Conservation (phyloP, 345 rosid species). For the Atalantia buxifolia region DNA sequence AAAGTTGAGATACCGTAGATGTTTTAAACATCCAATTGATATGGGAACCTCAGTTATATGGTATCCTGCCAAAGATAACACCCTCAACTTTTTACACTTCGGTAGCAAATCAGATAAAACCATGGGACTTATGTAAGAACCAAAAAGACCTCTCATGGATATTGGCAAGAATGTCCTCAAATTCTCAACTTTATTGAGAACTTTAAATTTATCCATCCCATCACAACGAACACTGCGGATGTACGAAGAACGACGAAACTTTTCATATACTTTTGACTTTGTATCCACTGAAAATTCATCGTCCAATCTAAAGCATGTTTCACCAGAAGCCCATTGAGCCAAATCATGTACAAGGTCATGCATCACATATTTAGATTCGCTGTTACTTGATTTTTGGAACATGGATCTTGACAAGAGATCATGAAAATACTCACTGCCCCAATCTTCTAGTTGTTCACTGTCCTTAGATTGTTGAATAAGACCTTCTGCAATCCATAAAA, state of each 20-base stretch:
- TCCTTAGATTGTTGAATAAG: background rate
- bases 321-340: background rate
- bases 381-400: too few species aligned
- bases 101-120: background rate
- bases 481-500: conserved; percentile 28
- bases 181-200: background rate
- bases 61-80: background rate
- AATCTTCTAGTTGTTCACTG: background rate
- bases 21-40: background rate
- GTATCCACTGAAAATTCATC: background rate
- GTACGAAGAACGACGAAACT: background rate
- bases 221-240: background rate
- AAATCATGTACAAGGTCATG: background rate
- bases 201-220: background rate
- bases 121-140: background rate
- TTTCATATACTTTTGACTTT: background rate
- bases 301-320: background rate
- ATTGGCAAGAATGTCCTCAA: background rate
- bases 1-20: background rate
- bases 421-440: conserved; percentile 8
- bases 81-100: background rate
- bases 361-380: background rate
- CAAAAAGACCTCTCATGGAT: too few species aligned
- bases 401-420: conserved; percentile 4
- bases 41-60: background rate